Evolutionary conservation across 129 eudicot species (phyloP), one percentile per base, ranked within the genome.

Genomic region (Dittrichia graveolens): DNA sequence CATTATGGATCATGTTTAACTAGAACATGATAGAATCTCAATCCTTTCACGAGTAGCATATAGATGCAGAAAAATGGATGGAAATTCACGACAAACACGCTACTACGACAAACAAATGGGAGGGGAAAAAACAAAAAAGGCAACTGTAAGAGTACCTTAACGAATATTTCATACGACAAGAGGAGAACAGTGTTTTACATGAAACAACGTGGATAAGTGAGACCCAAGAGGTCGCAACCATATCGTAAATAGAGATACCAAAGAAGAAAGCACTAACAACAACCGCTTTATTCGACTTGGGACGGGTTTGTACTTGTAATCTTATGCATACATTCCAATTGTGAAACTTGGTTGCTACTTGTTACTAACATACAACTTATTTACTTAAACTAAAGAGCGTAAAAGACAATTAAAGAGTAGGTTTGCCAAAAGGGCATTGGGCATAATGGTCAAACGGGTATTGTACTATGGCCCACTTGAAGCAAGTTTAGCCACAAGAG

Each of bases 401-500:
- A 52, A 52, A 49, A 44, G 8, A 0, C 40, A 18, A 38, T 5
- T 46, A 38, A 40, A 61, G 52, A 56, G 40, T 42, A 42, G 62
- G 54, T 35, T 80, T 48, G 34, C 50, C 57, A 34, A 57, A 39
- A 74, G 24, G 31, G 31, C 31, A 24, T n/a, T n/a, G 57, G 58
- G 47, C 54, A 79, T 41, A 81, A 18, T 54, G 73, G 59, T 77
- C 24, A 19, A 34, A 60, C 39, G 48, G 47, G 73, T 57, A 45
- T 50, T 46, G 19, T n/a, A 24, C 53, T 67, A 34, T 53, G 88
- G 85, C 18, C 95, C 91, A 45, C 90, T 61, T 3, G 96, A 88
- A 31, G 96, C 96, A 58, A 94, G 99, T 69, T 84, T 87, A 48
- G 90, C 69, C 48, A 83, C 93, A 46, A 94, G 86, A 58, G 97